These are phyloP conservation scores for Cryptococcus hybrid DNA, from an alignment of 1,284 basidiomycete genomes.

Conservation along the genomic window DNA sequence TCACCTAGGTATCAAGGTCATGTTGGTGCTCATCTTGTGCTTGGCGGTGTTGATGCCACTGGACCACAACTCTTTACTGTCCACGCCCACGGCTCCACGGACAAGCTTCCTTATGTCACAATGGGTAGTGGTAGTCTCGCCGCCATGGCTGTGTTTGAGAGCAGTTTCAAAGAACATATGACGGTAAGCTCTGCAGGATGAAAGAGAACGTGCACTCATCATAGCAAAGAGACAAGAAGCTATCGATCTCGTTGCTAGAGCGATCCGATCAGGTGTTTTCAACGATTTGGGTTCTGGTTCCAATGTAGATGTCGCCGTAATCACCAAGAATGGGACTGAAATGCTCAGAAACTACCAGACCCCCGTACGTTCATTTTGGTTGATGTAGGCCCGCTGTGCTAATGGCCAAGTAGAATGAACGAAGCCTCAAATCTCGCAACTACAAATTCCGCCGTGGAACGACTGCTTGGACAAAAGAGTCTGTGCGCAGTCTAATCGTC, in stretches of 20 bases:
- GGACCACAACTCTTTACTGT: constrained; percentile 97
- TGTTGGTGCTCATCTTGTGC: constrained; percentile 90
- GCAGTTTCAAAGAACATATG: constrained; percentile 79
- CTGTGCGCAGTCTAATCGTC: constrained; percentile 67
- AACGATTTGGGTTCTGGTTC: constrained; percentile 98
- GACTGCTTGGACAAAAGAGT: constrained; percentile 82
- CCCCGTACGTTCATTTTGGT: constrained; percentile 55
- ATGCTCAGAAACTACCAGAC: constrained; percentile 87
- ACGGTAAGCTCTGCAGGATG: constrained; percentile 55
- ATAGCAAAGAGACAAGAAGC: constrained; percentile 69
- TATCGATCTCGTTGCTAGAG: constrained; percentile 76
- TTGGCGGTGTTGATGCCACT: constrained; percentile 92
- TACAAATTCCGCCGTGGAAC: constrained; percentile 85
- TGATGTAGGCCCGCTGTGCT: no score
- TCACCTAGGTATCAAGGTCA: constrained; percentile 80
- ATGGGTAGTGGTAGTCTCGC: constrained; percentile 97
- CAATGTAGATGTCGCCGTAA: constrained; percentile 96
- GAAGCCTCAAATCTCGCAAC: constrained; percentile 70
- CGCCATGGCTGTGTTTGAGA: constrained; percentile 98
- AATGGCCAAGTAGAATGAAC: constrained; percentile 81
- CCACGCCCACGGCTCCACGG: constrained; percentile 94
- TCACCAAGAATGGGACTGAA: constrained; percentile 77
- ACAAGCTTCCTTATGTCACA: constrained; percentile 98
- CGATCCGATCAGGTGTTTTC: constrained; percentile 95
- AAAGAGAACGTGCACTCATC: neutral